Percentiles rank a stretch among this genome's conserved stretches.
Evolutionary conservation across 169 alveolate species (phyloP).

Genomic region (Plasmodium yoelii): DNA sequence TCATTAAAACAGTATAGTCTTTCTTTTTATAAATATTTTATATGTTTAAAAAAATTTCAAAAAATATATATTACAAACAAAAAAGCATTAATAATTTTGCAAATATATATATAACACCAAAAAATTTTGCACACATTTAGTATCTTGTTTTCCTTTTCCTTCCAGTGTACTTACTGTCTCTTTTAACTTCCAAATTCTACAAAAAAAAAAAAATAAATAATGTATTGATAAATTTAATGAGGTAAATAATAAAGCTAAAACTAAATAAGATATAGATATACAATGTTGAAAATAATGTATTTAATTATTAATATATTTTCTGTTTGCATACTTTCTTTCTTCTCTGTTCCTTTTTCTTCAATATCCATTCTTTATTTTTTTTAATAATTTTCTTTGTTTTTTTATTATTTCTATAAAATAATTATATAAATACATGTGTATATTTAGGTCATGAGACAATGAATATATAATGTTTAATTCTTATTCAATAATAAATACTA

Average conservation of each 20-base stretch:
- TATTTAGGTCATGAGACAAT: neutral
- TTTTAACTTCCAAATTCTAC: slow-evolving; percentile 92
- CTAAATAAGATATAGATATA: too few relatives aligned
- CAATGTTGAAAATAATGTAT: too few relatives aligned
- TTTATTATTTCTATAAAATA: slow-evolving; percentile 44
- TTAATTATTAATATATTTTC: too few relatives aligned
- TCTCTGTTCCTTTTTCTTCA: slow-evolving; percentile 94
- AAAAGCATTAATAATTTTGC: neutral
- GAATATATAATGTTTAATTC: neutral
- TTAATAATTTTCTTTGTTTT: slow-evolving; percentile 76
- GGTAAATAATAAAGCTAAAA: too few relatives aligned
- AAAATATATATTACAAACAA: neutral
- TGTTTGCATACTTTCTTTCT: slow-evolving; percentile 84
- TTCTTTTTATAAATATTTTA: too few relatives aligned
- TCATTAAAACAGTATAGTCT: too few relatives aligned
- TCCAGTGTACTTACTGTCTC: slow-evolving; percentile 96
- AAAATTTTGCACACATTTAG: slow-evolving; percentile 26
- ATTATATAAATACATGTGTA: neutral
- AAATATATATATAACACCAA: slow-evolving; percentile 13
- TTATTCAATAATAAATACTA: neutral
- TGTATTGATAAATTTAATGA: neutral
- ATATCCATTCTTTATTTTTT: slow-evolving; percentile 90
- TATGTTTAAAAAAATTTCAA: neutral
- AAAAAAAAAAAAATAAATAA: slow-evolving; percentile 16
- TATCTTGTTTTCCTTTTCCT: slow-evolving; percentile 91